Percentiles rank a stretch among this genome's conserved stretches.
Evolutionary conservation across 306 rosid species (phyloP).

Genomic region (Glycine soja): DNA sequence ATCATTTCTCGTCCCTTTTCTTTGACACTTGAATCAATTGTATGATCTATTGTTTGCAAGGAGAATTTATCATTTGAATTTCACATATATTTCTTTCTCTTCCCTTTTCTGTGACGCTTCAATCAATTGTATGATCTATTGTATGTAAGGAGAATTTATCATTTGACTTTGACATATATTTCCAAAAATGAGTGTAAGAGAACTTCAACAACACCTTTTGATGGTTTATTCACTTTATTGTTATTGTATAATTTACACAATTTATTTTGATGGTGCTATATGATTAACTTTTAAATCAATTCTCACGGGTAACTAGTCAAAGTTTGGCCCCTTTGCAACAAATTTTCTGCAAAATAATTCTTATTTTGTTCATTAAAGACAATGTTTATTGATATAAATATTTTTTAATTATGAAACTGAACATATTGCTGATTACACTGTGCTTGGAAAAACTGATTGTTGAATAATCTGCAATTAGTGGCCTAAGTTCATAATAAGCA

Average conservation of each 20-base stretch:
- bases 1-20: neutral
- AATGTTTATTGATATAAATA: neutral
- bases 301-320: slow-evolving; percentile 8
- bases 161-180: neutral
- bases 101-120: neutral
- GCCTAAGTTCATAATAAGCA: slow-evolving; percentile 18
- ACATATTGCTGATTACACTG: neutral
- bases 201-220: neutral
- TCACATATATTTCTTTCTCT: neutral
- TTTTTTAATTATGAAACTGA: neutral
- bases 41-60: slow-evolving; percentile 20
- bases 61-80: neutral
- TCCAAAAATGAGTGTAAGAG: neutral
- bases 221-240: neutral
- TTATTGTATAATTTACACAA: neutral
- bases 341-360: neutral
- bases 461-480: neutral
- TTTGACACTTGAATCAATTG: neutral
- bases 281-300: slow-evolving; percentile 5
- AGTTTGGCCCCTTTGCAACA: neutral
- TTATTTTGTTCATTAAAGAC: neutral
- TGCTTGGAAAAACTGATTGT: slow-evolving; percentile 19
- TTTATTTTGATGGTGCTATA: neutral
- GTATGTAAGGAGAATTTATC: slow-evolving; percentile 6
- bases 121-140: neutral